Evolutionary conservation across 208 protist species (phyloP), one percentile per base, ranked within the genome.

Genomic region (Jaenimonas drosophilae): DNA sequence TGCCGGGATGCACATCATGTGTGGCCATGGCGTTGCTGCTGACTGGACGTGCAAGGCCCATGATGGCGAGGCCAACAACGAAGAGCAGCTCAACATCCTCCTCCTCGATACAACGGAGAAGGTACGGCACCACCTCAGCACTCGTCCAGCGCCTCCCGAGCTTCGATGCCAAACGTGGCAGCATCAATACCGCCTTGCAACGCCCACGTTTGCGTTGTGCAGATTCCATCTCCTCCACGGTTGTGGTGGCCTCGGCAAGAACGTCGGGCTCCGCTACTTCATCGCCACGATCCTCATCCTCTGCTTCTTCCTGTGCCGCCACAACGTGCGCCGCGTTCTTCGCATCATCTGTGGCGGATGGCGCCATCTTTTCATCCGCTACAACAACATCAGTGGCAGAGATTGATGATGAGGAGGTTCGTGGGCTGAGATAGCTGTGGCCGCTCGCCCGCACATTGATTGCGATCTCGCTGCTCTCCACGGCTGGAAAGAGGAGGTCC

Each of bases 21-120:
- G n/a, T n/a, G n/a, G n/a, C n/a, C n/a, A n/a, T n/a, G n/a, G n/a
- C n/a, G n/a, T n/a, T n/a, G n/a, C n/a, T n/a, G n/a, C n/a, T n/a
- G n/a, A n/a, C n/a, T 14, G 64, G 64, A 26, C 62, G 42, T 30
- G 42, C 52, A n/a, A 86, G 54, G 1, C 73, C 70, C 0, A 86
- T 59, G 30, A 91, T 45, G 6, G 67, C 59, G 24, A 91, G 38
- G 12, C 64, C 70, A 0, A 61, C 60, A 9, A 59, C 64, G 47
- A 88, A 68, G 27, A 65, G 53, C 24, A 91, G 63, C 48, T 68
- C 47, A n/a, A 64, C 29, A 39, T 86, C 83, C 1, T 88, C 77
- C 55, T 91, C 83, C 49, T 86, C 70, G 0, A 75, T 36, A 41
- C 78, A 84, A n/a, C 83, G 77, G 26, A 88, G 46, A 0, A 91